Evolutionary conservation across 129 eudicot species (phyloP).

Genomic region (Pseudognaphalium luteoalbum): DNA sequence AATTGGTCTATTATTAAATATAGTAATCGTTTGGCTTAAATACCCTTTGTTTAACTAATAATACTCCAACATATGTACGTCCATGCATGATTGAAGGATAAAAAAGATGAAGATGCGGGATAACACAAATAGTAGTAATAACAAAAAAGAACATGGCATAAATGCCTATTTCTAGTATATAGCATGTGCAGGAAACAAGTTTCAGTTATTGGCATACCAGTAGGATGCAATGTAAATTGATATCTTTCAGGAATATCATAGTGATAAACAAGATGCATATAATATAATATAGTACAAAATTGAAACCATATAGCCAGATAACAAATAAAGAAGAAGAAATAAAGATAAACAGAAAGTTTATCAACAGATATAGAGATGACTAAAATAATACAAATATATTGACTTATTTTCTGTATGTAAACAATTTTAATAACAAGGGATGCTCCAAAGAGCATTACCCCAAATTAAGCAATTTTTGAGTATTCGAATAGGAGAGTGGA

Average conservation of each 20-base stretch:
- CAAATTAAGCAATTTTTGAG: not conserved
- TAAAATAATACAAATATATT: conserved; percentile 14
- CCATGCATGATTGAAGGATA: too few relatives aligned
- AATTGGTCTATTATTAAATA: too few relatives aligned
- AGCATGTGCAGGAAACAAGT: not conserved
- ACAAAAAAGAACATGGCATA: not conserved
- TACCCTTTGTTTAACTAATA: too few relatives aligned
- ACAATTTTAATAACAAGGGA: conserved; percentile 15
- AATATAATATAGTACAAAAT: not conserved
- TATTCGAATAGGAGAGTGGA: conserved; percentile 13
- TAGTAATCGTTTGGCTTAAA: too few relatives aligned
- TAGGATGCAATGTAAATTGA: not conserved
- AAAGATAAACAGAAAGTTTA: not conserved
- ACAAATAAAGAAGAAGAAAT: not conserved
- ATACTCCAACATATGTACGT: too few relatives aligned
- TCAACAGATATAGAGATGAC: conserved; percentile 5
- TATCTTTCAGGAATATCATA: not conserved
- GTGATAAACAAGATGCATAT: not conserved
- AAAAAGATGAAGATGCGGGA: too few relatives aligned
- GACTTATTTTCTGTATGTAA: conserved; percentile 5
- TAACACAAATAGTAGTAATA: not conserved
- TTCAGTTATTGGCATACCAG: not conserved
- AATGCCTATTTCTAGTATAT: not conserved
- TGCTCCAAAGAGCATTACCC: conserved; percentile 11
- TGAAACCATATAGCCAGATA: not conserved